Percentiles rank a stretch among this genome's conserved stretches.
Conservation (phyloP, 2,329 filamentous ascomycete genomes). For the Periconia sp. region DNA sequence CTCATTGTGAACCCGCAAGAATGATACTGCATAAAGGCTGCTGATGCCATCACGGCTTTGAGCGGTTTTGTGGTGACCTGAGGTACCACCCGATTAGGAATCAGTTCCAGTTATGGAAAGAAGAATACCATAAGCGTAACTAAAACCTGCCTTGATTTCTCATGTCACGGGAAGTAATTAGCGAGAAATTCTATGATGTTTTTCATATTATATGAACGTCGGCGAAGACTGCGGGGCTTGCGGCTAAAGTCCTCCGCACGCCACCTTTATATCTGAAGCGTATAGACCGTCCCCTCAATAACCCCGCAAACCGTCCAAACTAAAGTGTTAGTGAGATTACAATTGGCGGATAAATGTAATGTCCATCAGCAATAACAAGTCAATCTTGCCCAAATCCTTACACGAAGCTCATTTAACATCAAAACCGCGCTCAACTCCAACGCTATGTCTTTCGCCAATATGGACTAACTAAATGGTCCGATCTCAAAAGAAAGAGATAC, state of each 20-base stretch:
- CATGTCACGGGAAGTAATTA: not conserved
- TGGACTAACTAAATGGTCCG: no score
- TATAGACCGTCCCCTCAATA: not conserved
- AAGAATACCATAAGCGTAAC: no score
- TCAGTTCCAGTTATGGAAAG: no score
- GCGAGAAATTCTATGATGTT: no score
- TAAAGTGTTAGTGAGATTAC: not conserved
- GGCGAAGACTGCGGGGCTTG: not conserved
- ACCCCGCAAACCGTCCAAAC: not conserved
- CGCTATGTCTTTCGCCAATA: no score
- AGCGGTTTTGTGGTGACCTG: not conserved
- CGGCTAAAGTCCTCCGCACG: not conserved
- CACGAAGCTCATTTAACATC: no score
- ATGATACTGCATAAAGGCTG: conserved; percentile 6
- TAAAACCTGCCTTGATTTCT: not conserved
- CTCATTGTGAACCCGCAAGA: conserved; percentile 28
- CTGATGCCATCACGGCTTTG: not conserved
- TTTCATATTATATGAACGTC: no score
- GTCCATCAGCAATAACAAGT: no score
- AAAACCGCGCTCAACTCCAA: no score
- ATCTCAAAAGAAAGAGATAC: no score
- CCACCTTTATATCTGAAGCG: not conserved
- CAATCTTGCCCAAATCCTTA: no score
- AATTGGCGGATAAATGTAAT: not conserved
- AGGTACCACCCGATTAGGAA: not conserved